A percentile compares a stretch with the other conserved stretches of the same genome.
Conservation (phyloP, 306 rosid genomes). For the Vicia sativa region DNA sequence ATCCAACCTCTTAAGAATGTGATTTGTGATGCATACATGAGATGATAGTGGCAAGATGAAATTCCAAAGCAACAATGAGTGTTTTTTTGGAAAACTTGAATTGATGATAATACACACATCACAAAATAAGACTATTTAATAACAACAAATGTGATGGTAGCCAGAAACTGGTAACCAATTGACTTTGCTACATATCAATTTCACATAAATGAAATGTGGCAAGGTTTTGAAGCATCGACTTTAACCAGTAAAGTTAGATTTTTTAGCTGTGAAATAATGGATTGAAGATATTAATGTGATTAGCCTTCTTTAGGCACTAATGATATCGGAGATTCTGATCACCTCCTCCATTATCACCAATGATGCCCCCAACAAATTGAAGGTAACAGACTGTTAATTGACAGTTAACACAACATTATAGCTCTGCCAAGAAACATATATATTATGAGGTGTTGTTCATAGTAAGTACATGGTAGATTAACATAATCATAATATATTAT, state of each 20-base stretch:
- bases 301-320: neutral
- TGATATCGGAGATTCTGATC: neutral
- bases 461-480: constrained; percentile 3
- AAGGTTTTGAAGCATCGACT: neutral
- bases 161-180: neutral
- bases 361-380: constrained; percentile 13
- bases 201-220: neutral
- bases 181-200: constrained; percentile 6
- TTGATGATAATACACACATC: neutral
- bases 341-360: neutral
- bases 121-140: constrained; percentile 9
- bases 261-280: constrained; percentile 3
- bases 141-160: neutral
- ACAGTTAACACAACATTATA: constrained; percentile 13
- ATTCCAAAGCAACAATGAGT: neutral
- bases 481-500: neutral
- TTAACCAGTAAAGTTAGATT: neutral
- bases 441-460: neutral
- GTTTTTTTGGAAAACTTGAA: neutral
- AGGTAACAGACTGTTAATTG: neutral
- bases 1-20: neutral
- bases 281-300: constrained; percentile 2
- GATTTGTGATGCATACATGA: neutral
- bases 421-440: neutral
- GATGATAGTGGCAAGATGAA: neutral